A percentile compares a stretch with the other conserved stretches of the same genome.
Conservation (phyloP, 352 stramenopile genomes). For the Globisporangium radiosum region DNA sequence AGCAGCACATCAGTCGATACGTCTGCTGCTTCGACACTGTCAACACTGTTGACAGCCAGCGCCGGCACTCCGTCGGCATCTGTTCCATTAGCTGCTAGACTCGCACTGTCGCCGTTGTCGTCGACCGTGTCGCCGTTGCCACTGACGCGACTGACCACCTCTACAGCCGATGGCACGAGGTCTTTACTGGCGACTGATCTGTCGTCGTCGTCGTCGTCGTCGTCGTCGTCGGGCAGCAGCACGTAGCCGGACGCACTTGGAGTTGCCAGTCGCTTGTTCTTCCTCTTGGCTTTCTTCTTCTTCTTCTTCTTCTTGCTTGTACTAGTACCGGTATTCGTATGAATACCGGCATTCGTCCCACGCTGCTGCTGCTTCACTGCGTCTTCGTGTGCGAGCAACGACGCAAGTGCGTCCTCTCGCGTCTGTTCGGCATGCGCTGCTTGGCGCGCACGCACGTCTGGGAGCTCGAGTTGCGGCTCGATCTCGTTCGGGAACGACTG, state of each 20-base stretch:
- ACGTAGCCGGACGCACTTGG: slow-evolving; percentile 23
- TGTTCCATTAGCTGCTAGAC: no score
- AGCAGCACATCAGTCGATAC: neutral
- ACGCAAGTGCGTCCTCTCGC: slow-evolving; percentile 43
- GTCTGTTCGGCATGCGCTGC: slow-evolving; percentile 28
- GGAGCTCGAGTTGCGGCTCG: slow-evolving; percentile 73
- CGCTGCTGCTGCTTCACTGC: slow-evolving; percentile 10
- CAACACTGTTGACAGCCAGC: neutral
- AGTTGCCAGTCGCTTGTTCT: slow-evolving; percentile 50
- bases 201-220: slow-evolving; percentile 35
- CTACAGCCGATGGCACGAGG: no score
- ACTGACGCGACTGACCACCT: no score
- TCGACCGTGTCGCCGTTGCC: neutral
- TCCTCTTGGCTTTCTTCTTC: slow-evolving; percentile 73
- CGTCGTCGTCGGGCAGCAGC: slow-evolving; percentile 41
- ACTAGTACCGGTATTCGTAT: neutral
- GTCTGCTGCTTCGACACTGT: neutral
- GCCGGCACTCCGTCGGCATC: no score
- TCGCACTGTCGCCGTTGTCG: neutral
- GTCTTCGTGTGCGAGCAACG: slow-evolving; percentile 30
- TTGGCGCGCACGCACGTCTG: slow-evolving; percentile 42
- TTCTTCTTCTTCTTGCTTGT: slow-evolving; percentile 22
- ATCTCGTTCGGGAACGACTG: slow-evolving; percentile 58
- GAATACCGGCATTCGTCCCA: no score
- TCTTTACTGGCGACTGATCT: no score